These are phyloP conservation scores for Ceratocystis lukuohia DNA, from an alignment of 2,329 filamentous ascomycete genomes.

Conservation along the genomic window DNA sequence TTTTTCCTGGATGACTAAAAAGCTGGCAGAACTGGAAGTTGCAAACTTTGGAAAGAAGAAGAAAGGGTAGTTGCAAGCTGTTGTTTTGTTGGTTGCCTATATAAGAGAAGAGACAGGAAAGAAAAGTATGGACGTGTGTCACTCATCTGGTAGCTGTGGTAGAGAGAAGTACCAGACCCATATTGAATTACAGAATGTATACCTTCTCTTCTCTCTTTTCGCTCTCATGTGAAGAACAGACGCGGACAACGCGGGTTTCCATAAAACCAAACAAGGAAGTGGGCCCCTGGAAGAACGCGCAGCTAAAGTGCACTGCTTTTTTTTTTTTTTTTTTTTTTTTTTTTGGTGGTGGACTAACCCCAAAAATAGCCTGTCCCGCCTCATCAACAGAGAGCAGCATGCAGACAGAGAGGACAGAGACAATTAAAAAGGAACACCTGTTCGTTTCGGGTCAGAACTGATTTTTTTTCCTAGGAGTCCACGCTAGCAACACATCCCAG, in stretches of 20 bases:
- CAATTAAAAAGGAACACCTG: conserved; percentile 7
- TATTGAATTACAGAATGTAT: too few relatives aligned
- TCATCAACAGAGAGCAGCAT: too few relatives aligned
- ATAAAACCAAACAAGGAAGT: background rate
- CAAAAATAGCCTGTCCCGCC: background rate
- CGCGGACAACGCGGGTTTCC: conserved; percentile 22
- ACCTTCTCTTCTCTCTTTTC: too few relatives aligned
- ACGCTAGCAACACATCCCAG: background rate
- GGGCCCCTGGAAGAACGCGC: conserved; percentile 17
- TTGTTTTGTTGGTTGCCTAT: background rate
- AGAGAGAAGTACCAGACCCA: background rate
- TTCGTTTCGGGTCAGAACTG: background rate
- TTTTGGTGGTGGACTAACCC: background rate
- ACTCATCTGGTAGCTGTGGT: too few relatives aligned
- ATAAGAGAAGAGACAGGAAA: background rate
- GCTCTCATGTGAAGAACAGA: conserved; percentile 20
- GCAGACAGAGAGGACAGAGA: background rate
- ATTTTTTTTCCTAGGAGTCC: background rate
- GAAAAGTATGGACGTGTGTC: too few relatives aligned
- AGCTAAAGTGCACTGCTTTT: conserved; percentile 1
- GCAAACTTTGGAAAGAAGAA: background rate
- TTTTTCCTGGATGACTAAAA: conserved; percentile 4
- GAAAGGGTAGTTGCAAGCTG: background rate
- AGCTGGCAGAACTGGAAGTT: conserved; percentile 5
- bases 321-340: background rate